A percentile compares a stretch with the other conserved stretches of the same genome.
These are phyloP conservation scores for Pelargonium nanum DNA, from an alignment of 345 rosid genomes.

Conservation along the genomic window DNA sequence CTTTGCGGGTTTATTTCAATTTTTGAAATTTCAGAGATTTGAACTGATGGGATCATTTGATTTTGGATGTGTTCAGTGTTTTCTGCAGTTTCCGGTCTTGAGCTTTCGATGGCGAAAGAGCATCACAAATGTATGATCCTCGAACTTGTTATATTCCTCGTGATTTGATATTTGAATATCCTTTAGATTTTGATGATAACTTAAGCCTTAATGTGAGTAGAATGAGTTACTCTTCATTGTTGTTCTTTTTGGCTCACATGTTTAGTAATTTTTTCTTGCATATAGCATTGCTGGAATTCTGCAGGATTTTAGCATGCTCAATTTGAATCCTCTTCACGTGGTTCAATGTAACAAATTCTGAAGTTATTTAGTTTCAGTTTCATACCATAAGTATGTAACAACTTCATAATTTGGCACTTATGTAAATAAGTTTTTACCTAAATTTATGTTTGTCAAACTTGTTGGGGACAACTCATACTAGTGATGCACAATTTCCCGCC, in stretches of 20 bases:
- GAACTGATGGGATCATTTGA: slow-evolving; percentile 10
- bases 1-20: slow-evolving; percentile 4
- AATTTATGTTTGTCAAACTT: background rate
- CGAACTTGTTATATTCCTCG: background rate
- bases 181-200: background rate
- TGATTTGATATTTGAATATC: background rate
- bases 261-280: too few relatives aligned
- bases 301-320: background rate
- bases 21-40: background rate
- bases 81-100: slow-evolving; percentile 75
- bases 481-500: too few relatives aligned
- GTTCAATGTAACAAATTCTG: background rate
- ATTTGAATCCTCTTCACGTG: background rate
- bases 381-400: too few relatives aligned
- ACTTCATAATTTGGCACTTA: too few relatives aligned
- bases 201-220: background rate
- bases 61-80: slow-evolving; percentile 37
- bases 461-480: background rate
- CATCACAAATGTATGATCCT: slow-evolving; percentile 55
- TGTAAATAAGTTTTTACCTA: background rate
- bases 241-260: too few relatives aligned
- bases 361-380: background rate
- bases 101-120: slow-evolving; percentile 53
- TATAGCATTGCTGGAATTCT: too few relatives aligned
- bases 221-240: background rate